Base-by-base conservation (phyloP, 1,139 yeast genomes). In the Kodamaea suecica region DNA sequence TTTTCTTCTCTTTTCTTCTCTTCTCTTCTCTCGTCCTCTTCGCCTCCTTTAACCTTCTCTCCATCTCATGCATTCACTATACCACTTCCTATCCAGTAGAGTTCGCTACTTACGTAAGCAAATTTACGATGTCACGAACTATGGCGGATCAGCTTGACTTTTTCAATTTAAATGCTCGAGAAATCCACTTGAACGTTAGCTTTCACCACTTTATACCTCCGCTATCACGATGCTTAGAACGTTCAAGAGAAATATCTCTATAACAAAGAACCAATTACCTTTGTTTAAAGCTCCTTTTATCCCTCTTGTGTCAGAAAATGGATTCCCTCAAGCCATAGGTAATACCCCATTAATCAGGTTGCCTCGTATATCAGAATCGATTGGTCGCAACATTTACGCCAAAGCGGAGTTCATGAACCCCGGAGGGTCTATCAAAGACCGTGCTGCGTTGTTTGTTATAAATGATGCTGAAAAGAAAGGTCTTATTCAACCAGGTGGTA, bases 401-500 rank as follows among this genome's bases (percentile, higher is more conserved):
- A 87, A 87, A 57, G 95, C 95, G 10, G 97, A 87, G 61, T 84
- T 80, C 63, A 84, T 84, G 83, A 87, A 88, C 61, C 97, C 97
- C 2, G 96, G 96, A 32, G 97, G 96, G 1, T 83, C 95, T 4
- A 88, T 88, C 41, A 87, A 87, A 56, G 97, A 87, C 57, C 73
- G 97, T 40, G 96, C 96, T 5, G 96, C 96, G 0, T 65, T 84
- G 32, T 86, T 68, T 51, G 72, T 88, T 38, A 68, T 87, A 39
- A 73, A 82, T 50, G 90, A 84, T 48, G 96, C 96, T 17, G 96
- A 88, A 55, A 57, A 61, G 30, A 70, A 69, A 42, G 95, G 95
- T 1, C 61, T 73, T 40, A 64, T 85, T 40, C 58, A 65, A 40
- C 77, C 84, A 1, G 95, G 90, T 4, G 88, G 86, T 23, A 69